These are phyloP conservation scores for Brassica carinata DNA, from an alignment of 345 rosid genomes.

Conservation along the genomic window DNA sequence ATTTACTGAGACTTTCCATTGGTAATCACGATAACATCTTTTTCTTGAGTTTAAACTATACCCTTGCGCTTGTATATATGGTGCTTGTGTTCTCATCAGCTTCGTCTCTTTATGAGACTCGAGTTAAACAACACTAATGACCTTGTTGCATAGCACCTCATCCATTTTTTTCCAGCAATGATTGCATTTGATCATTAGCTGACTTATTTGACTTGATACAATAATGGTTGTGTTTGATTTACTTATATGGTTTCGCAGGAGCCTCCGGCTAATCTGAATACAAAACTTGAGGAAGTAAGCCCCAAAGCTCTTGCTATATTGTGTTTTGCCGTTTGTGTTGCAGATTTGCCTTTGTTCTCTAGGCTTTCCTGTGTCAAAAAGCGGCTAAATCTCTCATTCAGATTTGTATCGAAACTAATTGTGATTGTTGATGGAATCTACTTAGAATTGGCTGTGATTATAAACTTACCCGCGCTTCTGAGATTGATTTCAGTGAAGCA, in stretches of 20 bases:
- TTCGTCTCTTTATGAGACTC: conserved; percentile 1
- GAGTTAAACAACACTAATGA: background rate
- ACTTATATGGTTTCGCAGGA: conserved; percentile 15
- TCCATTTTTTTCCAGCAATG: too few species aligned
- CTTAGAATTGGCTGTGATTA: background rate
- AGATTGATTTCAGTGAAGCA: background rate
- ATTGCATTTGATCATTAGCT: too few species aligned
- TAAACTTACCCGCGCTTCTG: background rate
- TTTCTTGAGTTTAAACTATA: conserved; percentile 39
- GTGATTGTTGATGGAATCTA: background rate
- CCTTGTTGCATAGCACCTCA: background rate
- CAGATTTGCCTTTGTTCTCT: conserved; percentile 45
- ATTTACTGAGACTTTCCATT: background rate
- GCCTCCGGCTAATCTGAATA: conserved; percentile 67
- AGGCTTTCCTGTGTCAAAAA: conserved; percentile 39
- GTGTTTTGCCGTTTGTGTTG: conserved; percentile 62
- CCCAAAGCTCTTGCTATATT: conserved; percentile 44
- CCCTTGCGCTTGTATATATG: conserved; percentile 7
- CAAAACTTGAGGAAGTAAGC: conserved; percentile 26
- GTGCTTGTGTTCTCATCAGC: conserved; percentile 41
- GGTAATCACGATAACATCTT: background rate
- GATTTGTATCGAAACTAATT: background rate
- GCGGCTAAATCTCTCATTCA: background rate
- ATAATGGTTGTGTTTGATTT: background rate
- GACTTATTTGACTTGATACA: too few species aligned